Conservation (phyloP, 257 asterid species). For the Ehretia macrophylla region DNA sequence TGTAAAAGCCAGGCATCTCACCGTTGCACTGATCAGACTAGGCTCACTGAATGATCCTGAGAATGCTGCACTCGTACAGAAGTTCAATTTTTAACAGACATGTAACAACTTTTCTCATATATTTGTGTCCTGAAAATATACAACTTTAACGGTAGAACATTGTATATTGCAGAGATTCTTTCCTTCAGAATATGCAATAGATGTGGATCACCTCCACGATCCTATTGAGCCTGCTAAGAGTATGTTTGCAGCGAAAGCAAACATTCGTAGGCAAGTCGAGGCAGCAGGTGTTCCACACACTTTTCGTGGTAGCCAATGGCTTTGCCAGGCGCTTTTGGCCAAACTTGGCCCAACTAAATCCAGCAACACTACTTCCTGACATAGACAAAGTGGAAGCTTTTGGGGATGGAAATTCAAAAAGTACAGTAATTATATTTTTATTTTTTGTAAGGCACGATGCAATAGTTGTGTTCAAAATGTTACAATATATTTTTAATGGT, state of each 20-base stretch:
- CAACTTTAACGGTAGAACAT: background rate
- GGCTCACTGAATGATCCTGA: slow-evolving; percentile 8
- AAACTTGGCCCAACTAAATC: background rate
- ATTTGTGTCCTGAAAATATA: background rate
- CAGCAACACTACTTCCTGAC: slow-evolving; percentile 10
- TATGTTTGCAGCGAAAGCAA: background rate
- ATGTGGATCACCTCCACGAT: slow-evolving; percentile 13
- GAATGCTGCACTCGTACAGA: slow-evolving; percentile 11
- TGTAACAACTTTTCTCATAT: too few relatives aligned
- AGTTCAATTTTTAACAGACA: slow-evolving; percentile 7
- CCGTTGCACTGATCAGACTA: slow-evolving; percentile 21
- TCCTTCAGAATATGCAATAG: slow-evolving; percentile 23
- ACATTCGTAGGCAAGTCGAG: slow-evolving; percentile 18
- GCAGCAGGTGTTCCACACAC: slow-evolving; percentile 18
- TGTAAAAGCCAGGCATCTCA: slow-evolving; percentile 17
- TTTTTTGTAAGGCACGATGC: background rate
- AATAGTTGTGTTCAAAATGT: too few relatives aligned
- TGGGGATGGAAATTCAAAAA: slow-evolving; percentile 28
- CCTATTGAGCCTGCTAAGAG: slow-evolving; percentile 17
- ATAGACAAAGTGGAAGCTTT: slow-evolving; percentile 16
- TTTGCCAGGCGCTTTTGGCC: slow-evolving; percentile 10
- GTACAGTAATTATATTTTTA: too few relatives aligned
- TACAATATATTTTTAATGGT: too few relatives aligned
- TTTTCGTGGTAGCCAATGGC: slow-evolving; percentile 8
- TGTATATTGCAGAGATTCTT: slow-evolving; percentile 18